A percentile compares a stretch with the other conserved stretches of the same genome.
These are phyloP conservation scores for Rhizophora mangle DNA, from an alignment of 345 rosid genomes.

Conservation along the genomic window DNA sequence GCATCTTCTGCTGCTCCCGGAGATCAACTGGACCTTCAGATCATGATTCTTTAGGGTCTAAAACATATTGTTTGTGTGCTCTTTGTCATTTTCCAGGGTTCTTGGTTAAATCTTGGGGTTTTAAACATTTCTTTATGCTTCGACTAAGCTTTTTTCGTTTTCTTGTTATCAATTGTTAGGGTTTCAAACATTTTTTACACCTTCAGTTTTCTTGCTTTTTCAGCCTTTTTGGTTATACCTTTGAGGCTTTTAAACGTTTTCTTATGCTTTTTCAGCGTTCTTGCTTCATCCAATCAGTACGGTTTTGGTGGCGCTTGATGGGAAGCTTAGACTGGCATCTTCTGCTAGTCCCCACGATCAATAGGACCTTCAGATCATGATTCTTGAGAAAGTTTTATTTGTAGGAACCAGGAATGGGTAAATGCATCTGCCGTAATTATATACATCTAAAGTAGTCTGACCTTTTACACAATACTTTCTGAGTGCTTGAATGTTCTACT, in stretches of 20 bases:
- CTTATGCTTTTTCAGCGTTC: slow-evolving; percentile 35
- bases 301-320: slow-evolving; percentile 19
- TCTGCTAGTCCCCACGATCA: slow-evolving; percentile 57
- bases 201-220: neutral
- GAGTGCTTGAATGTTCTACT: slow-evolving; percentile 13
- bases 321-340: slow-evolving; percentile 57
- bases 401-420: slow-evolving; percentile 57
- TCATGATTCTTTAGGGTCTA: too few species aligned
- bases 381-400: slow-evolving; percentile 72
- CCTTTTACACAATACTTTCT: slow-evolving; percentile 22
- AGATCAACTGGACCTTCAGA: too few species aligned
- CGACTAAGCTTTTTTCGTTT: neutral
- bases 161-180: neutral
- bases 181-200: too few species aligned
- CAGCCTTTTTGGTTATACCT: neutral
- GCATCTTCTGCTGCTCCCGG: slow-evolving; percentile 31
- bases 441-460: slow-evolving; percentile 4
- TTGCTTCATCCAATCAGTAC: slow-evolving; percentile 37
- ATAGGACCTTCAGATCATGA: slow-evolving; percentile 51
- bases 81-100: too few species aligned
- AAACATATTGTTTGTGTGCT: too few species aligned
- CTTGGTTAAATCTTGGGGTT: too few species aligned
- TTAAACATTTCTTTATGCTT: neutral
- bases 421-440: slow-evolving; percentile 38
- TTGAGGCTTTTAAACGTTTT: neutral